Evolutionary conservation across 106 monocot genomes (phyloP), one percentile per base, ranked within the genome.

Genomic region (Amphibolis antarctica): DNA sequence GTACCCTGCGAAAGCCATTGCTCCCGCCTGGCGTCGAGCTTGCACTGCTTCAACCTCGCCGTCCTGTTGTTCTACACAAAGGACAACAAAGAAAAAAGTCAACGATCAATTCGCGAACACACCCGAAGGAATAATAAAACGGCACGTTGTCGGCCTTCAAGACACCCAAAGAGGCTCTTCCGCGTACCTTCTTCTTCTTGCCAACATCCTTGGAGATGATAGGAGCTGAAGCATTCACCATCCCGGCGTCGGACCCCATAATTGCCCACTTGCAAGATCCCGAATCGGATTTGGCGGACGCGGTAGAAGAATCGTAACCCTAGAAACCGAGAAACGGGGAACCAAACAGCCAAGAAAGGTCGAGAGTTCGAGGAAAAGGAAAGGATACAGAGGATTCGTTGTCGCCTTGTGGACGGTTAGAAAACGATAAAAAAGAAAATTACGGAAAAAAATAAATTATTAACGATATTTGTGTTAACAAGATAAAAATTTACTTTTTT

Each of bases 1-100:
- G 21, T 58, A 69, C 69, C 69, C 18, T 69, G 69, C 5, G 69
- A 69, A 59, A 69, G 69, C 69, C 69, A 69, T 13, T 69, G 69
- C 69, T 69, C 69, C 44, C 69, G 27, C 46, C 58, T 56, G 13
- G 69, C 69, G 59, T 69, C 69, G 14, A 69, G 58, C 69, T 69
- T 69, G 46, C 58, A 57, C 56, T 59, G 69, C 69, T 69, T 69
- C 69, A 69, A 59, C 24, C 44, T 57, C 69, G 69, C 69, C 28
- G 69, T 12, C 69, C 58, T 69, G 46, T 44, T 69, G 27, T 23
- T 44, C 69, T 69, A 55, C 46, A 45, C 47, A 21, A 43, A 12
- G 15, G 23, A 10, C 0, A 46, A 46, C 25, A 25, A 19, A 47
- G 0, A 12, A 64, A 64, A 65, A 24, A 12, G 21, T 10, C 1